Percentiles rank a stretch among this genome's conserved stretches.
phyloP scores from a whole-genome alignment of 345 rosid species.

The Cardamine chenopodiifolia region DNA sequence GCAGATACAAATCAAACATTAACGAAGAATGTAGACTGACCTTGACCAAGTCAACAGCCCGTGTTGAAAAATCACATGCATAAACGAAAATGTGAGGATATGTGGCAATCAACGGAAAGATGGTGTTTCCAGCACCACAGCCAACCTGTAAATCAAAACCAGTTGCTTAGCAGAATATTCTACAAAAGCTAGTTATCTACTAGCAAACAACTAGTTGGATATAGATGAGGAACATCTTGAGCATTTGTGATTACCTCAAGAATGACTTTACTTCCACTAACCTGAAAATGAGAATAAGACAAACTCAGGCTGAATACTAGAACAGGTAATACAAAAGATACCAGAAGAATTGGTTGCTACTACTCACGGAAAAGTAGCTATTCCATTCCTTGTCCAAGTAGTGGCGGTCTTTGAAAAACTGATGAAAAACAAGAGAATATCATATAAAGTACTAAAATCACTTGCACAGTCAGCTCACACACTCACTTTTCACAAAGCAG shows the following conservation, averaged over 20 bases:
- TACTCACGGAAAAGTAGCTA: constrained; percentile 70
- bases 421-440: constrained; percentile 28
- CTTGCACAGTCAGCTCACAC: neutral
- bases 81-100: constrained; percentile 76
- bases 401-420: constrained; percentile 96
- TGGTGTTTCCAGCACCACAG: constrained; percentile 94
- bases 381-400: constrained; percentile 98
- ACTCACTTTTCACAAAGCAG: neutral
- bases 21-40: constrained; percentile 46
- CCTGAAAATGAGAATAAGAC: constrained; percentile 45
- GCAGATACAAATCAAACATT: constrained; percentile 12
- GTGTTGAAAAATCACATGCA: constrained; percentile 91
- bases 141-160: constrained; percentile 62
- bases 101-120: constrained; percentile 75
- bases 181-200: neutral
- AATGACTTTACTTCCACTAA: constrained; percentile 51
- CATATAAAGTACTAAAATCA: neutral
- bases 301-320: constrained; percentile 4
- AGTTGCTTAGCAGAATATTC: neutral
- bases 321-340: constrained; percentile 12
- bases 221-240: neutral
- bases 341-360: neutral
- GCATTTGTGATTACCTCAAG: constrained; percentile 60
- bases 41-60: constrained; percentile 88
- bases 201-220: neutral